These are phyloP conservation scores for Lactarius trivialis DNA, from an alignment of 768 basidiomycete genomes.

Conservation along the genomic window DNA sequence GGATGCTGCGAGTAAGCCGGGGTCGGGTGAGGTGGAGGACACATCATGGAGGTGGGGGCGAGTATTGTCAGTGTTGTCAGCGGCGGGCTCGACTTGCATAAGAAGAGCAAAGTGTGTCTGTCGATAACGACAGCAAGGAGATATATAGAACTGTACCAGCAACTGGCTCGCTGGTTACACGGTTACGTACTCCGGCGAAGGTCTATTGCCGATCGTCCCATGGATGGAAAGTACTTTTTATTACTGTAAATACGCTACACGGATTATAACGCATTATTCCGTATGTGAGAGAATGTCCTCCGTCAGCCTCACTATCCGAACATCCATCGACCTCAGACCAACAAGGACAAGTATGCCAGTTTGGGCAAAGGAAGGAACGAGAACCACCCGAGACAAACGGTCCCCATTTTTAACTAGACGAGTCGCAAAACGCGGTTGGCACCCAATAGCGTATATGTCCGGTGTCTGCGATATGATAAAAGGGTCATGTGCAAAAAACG, in stretches of 20 bases:
- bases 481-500: constrained; percentile 80
- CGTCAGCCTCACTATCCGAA: constrained; percentile 17
- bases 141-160: too few species aligned
- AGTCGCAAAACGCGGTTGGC: constrained; percentile 79
- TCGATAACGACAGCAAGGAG: not conserved
- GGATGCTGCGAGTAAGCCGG: constrained; percentile 31
- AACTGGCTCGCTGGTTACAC: too few species aligned
- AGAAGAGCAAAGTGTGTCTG: not conserved
- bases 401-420: constrained; percentile 46
- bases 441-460: constrained; percentile 88
- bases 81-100: not conserved
- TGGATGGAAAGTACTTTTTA: not conserved
- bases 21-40: not conserved
- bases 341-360: constrained; percentile 23
- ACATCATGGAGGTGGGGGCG: not conserved
- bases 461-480: constrained; percentile 85
- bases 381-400: constrained; percentile 19
- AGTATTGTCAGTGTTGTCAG: not conserved
- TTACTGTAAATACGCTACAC: not conserved
- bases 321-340: constrained; percentile 17
- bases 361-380: constrained; percentile 21
- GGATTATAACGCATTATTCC: not conserved
- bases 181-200: too few species aligned
- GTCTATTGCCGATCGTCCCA: too few species aligned
- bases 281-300: constrained; percentile 10